A percentile compares a stretch with the other conserved stretches of the same genome.
phyloP scores from a whole-genome alignment of 306 rosid species.

The Nissolia schottii region DNA sequence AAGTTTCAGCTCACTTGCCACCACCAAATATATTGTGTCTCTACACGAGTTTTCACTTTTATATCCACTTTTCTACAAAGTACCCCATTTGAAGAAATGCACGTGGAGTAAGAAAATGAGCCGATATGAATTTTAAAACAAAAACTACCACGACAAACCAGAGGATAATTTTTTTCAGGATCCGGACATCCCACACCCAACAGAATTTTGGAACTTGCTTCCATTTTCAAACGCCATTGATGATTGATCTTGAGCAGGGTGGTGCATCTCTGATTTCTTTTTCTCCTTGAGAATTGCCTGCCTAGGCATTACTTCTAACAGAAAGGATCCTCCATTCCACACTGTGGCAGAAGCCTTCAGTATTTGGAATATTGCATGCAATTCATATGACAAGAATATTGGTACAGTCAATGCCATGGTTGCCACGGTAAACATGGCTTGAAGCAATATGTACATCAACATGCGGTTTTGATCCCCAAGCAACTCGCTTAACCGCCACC shows the following conservation, averaged over 20 bases:
- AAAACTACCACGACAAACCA: background rate
- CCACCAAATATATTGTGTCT: too few relatives aligned
- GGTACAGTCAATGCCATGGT: slow-evolving; percentile 83
- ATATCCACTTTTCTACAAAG: background rate
- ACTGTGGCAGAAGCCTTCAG: slow-evolving; percentile 78
- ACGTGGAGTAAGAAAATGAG: background rate
- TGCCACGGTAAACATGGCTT: slow-evolving; percentile 69
- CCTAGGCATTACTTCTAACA: slow-evolving; percentile 87
- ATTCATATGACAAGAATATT: slow-evolving; percentile 66
- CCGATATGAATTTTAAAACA: background rate
- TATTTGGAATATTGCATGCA: slow-evolving; percentile 64
- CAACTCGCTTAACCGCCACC: slow-evolving; percentile 87
- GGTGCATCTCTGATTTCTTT: slow-evolving; percentile 50
- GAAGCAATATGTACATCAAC: slow-evolving; percentile 69
- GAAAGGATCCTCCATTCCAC: slow-evolving; percentile 88
- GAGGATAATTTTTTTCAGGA: background rate
- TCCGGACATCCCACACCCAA: background rate
- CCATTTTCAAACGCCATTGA: background rate
- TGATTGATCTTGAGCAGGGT: slow-evolving; percentile 34
- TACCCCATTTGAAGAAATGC: background rate
- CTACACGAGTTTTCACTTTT: too few relatives aligned
- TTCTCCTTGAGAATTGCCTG: slow-evolving; percentile 79
- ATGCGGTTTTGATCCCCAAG: slow-evolving; percentile 85
- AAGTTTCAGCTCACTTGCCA: too few relatives aligned
- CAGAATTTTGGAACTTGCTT: background rate